Evolutionary conservation across 208 protist species (phyloP).

Genomic region (Leishmania tarentolae): DNA sequence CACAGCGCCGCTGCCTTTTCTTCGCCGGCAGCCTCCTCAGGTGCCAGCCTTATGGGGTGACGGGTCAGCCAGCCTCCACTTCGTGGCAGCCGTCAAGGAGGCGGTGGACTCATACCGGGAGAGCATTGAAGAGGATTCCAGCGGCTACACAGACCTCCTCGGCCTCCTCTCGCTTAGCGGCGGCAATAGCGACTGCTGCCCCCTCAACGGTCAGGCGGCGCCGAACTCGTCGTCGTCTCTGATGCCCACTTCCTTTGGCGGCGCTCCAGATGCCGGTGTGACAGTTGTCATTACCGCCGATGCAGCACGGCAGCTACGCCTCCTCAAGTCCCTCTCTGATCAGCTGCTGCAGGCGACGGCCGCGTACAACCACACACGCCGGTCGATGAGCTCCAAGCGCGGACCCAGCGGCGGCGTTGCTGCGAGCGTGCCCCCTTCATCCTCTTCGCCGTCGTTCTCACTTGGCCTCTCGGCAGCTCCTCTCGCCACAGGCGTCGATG

Average conservation of each 20-base stretch:
- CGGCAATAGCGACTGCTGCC: not conserved
- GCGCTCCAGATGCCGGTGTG: not conserved
- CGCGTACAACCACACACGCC: constrained; percentile 26
- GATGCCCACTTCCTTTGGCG: not conserved
- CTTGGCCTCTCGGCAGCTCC: constrained; percentile 4
- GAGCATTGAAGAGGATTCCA: constrained; percentile 30
- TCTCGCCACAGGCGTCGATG: not conserved
- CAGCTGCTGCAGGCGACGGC: constrained; percentile 26
- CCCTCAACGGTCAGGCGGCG: not conserved
- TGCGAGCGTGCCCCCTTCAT: constrained; percentile 1
- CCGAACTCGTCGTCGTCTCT: not conserved
- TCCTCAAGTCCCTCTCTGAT: constrained; percentile 26
- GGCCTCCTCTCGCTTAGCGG: constrained; percentile 18
- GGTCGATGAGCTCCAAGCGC: constrained; percentile 5
- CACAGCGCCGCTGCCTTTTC: constrained; percentile 10
- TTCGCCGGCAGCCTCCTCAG: constrained; percentile 17
- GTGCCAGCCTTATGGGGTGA: constrained; percentile 53
- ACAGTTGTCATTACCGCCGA: constrained; percentile 12
- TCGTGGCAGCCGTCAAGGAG: constrained; percentile 42
- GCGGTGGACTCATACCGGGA: constrained; percentile 38
- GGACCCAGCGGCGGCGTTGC: not conserved
- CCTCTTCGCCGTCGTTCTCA: constrained; percentile 17
- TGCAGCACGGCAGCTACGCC: constrained; percentile 30
- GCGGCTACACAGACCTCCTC: constrained; percentile 37
- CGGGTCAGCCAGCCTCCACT: constrained; percentile 36